A percentile compares a stretch with the other conserved stretches of the same genome.
Evolutionary conservation across 2,329 filamentous ascomycete genomes (phyloP).

Genomic region (Exophiala oligosperma): DNA sequence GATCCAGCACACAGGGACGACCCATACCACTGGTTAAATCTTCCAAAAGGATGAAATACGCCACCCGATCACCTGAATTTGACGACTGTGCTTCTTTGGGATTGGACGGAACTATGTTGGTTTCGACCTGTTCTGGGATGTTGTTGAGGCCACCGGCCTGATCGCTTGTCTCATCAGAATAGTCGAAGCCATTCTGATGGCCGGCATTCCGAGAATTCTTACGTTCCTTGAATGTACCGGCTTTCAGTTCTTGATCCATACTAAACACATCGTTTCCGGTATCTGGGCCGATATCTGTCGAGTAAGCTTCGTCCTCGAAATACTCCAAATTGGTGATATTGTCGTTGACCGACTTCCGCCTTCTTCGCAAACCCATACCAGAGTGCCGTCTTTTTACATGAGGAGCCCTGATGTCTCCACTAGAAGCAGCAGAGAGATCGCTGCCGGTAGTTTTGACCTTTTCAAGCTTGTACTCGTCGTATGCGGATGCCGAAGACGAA

Average conservation of each 20-base stretch:
- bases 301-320: constrained; percentile 85
- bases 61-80: constrained; percentile 61
- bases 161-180: neutral
- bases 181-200: neutral
- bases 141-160: neutral
- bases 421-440: constrained; percentile 17
- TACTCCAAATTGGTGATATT: constrained; percentile 78
- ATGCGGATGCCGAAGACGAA: constrained; percentile 24
- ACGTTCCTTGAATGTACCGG: neutral
- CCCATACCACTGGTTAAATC: constrained; percentile 97
- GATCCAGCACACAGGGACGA: constrained; percentile 90
- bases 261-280: constrained; percentile 69
- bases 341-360: constrained; percentile 67
- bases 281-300: constrained; percentile 74
- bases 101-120: constrained; percentile 57
- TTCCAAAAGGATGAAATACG: constrained; percentile 90
- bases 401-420: constrained; percentile 14
- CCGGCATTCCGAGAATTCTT: too few relatives aligned
- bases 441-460: constrained; percentile 34
- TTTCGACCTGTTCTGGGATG: constrained; percentile 2
- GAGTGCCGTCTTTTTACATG: constrained; percentile 68
- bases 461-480: constrained; percentile 32
- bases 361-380: constrained; percentile 77
- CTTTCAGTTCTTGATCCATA: constrained; percentile 58
- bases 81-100: constrained; percentile 73